A percentile compares a stretch with the other conserved stretches of the same genome.
phyloP scores from a whole-genome alignment of 257 asterid species.

The Nicotiana paniculata region DNA sequence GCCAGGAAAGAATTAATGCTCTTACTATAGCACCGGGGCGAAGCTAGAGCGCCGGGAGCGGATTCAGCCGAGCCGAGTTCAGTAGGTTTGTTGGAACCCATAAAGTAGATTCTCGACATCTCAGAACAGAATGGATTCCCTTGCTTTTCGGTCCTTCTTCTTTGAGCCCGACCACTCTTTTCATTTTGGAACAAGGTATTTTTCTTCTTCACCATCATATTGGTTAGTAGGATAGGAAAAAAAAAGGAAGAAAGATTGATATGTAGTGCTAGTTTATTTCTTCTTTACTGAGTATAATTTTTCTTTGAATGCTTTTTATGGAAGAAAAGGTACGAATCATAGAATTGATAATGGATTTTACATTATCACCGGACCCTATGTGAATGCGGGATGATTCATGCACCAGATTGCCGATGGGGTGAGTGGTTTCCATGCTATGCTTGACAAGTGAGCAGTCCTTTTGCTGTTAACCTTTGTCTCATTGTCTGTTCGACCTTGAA shows the following conservation, averaged over 20 bases:
- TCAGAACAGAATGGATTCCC: too few relatives aligned
- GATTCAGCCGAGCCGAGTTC: rapidly evolving
- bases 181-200: too few relatives aligned
- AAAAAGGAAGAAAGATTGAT: too few relatives aligned
- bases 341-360: background rate
- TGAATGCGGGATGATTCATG: too few relatives aligned
- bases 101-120: background rate
- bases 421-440: constrained; percentile 55
- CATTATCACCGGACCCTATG: too few relatives aligned
- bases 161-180: background rate
- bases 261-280: background rate
- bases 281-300: background rate
- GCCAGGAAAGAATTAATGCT: too few relatives aligned
- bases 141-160: background rate
- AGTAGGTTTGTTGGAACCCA: too few relatives aligned
- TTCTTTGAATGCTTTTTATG: background rate
- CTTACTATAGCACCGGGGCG: background rate
- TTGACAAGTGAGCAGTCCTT: constrained; percentile 58
- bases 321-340: background rate
- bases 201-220: too few relatives aligned
- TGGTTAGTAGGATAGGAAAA: too few relatives aligned
- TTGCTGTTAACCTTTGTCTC: constrained; percentile 43
- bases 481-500: constrained; percentile 85
- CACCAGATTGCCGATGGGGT: background rate
- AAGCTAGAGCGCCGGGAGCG: too few relatives aligned